phyloP scores from a whole-genome alignment of 2,329 filamentous ascomycete genomes.

The Exophiala lecanii-corni region DNA sequence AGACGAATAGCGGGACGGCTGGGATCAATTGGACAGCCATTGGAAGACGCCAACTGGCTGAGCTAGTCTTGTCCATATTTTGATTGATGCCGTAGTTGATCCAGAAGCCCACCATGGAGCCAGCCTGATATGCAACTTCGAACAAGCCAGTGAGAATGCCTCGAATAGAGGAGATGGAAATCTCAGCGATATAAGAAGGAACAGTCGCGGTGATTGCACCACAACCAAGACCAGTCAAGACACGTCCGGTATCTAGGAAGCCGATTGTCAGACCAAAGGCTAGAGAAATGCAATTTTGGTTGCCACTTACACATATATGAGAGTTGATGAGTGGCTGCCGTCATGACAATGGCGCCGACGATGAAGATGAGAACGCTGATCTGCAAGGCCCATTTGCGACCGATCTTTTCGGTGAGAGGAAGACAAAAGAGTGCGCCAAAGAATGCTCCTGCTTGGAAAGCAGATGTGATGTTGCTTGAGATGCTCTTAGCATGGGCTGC shows the following conservation, averaged over 20 bases:
- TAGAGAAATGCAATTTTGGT: no score
- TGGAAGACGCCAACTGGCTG: slow-evolving; percentile 28
- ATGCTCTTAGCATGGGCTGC: slow-evolving; percentile 36
- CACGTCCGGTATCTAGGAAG: slow-evolving; percentile 27
- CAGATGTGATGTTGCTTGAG: slow-evolving; percentile 46
- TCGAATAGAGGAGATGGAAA: slow-evolving; percentile 32
- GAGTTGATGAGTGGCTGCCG: slow-evolving; percentile 1
- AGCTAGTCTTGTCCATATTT: slow-evolving; percentile 25
- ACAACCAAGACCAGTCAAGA: slow-evolving; percentile 32
- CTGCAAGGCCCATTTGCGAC: slow-evolving; percentile 2
- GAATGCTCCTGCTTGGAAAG: slow-evolving; percentile 49
- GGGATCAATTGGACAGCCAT: slow-evolving; percentile 31
- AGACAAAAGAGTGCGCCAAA: slow-evolving; percentile 50
- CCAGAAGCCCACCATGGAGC: slow-evolving; percentile 35
- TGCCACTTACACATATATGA: slow-evolving; percentile 1
- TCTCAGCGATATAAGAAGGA: slow-evolving; percentile 34
- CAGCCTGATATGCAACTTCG: slow-evolving; percentile 32
- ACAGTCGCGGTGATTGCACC: slow-evolving; percentile 32
- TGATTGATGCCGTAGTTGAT: slow-evolving; percentile 34
- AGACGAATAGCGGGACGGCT: slow-evolving; percentile 29
- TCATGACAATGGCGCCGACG: slow-evolving; percentile 5
- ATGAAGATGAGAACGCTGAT: slow-evolving; percentile 3
- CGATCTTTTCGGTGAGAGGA: slow-evolving; percentile 16
- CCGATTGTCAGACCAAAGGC: no score
- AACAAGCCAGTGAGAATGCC: slow-evolving; percentile 33